Percentiles rank a stretch among this genome's conserved stretches.
phyloP scores from a whole-genome alignment of 768 basidiomycete genomes.

The Fomitopsis serialis region DNA sequence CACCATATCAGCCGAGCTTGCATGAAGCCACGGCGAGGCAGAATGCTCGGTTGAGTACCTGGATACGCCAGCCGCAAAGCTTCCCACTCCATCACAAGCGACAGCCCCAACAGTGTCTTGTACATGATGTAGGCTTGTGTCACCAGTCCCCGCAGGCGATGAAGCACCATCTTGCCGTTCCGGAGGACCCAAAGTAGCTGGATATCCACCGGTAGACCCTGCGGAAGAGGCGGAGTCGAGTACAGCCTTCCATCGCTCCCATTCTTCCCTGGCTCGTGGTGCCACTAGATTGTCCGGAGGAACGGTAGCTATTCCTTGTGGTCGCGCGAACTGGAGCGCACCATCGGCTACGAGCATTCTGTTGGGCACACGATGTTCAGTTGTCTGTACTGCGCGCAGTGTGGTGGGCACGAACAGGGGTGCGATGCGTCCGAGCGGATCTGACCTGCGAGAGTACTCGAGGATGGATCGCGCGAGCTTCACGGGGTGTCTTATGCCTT shows the following conservation, averaged over 20 bases:
- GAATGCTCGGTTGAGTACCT: conserved; percentile 37
- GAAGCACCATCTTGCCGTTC: background rate
- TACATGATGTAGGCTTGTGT: conserved; percentile 27
- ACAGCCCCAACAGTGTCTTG: conserved; percentile 87
- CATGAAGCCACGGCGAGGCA: background rate
- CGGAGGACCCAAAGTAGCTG: background rate
- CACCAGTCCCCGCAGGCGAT: background rate
- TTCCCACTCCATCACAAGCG: conserved; percentile 38
- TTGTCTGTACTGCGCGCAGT: background rate
- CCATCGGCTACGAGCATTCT: conserved; percentile 62
- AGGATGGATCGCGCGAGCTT: conserved; percentile 52
- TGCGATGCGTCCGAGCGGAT: conserved; percentile 59
- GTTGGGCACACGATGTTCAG: background rate
- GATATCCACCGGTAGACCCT: background rate
- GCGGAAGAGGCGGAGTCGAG: conserved; percentile 23
- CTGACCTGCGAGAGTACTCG: conserved; percentile 40
- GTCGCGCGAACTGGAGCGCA: conserved; percentile 49
- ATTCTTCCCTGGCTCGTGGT: conserved; percentile 43
- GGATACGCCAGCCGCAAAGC: conserved; percentile 69
- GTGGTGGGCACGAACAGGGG: conserved; percentile 46
- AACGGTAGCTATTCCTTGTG: conserved; percentile 28
- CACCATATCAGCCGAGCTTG: background rate
- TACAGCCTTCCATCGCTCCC: conserved; percentile 54
- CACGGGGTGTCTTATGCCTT: conserved; percentile 72
- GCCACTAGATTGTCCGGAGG: conserved; percentile 43